Evolutionary conservation across 352 stramenopile species (phyloP), one percentile per base, ranked within the genome.

Genomic region (Phytophthora rubi): DNA sequence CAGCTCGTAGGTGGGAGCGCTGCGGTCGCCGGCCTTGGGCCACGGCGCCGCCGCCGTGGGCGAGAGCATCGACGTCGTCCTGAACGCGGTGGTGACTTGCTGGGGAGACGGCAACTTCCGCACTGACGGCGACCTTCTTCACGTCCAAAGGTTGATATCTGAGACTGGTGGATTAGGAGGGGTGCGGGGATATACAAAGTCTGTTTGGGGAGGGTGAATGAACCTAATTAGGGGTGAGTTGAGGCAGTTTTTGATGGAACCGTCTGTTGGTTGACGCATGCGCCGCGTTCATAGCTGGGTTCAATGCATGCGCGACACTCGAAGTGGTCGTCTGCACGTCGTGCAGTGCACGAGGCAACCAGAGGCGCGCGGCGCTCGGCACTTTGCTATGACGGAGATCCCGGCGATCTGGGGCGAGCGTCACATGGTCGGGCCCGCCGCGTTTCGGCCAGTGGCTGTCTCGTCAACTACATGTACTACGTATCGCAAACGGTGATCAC

Each of bases 1-100:
- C 9, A 91, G 70, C 49, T 90, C 77, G 49, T 81, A 76, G 2
- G 72, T 79, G 32, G 73, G 53, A 6, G 68, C 64, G 30, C 60
- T 68, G 15, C 55, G 56, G 42, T 68, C 59, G 10, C 33, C 59
- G 10, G 28, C 16, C 35, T 69, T 73, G 42, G 53, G 62, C 63
- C 66, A 65, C 33, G 60, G 51, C 33, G 33, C 33, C 33, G 33
- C 33, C 33, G 45, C 15, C 21, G 57, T 7, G 48, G 15, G 32
- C 30, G 42, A 51, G 23, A 33, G 57, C 30, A 48, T 71, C 33
- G 42, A 45, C 62, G 53, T 63, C 53, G 53, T 68, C 37, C 28
- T 53, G n/a, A 21, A 42, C 16, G 57, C 8, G 13, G 28, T 12
- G 13, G 28, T 67, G 52, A 9, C 21, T 26, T 59, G 28, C 15